Conservation (phyloP, 106 monocot genomes). For the Agapanthus africanus region DNA sequence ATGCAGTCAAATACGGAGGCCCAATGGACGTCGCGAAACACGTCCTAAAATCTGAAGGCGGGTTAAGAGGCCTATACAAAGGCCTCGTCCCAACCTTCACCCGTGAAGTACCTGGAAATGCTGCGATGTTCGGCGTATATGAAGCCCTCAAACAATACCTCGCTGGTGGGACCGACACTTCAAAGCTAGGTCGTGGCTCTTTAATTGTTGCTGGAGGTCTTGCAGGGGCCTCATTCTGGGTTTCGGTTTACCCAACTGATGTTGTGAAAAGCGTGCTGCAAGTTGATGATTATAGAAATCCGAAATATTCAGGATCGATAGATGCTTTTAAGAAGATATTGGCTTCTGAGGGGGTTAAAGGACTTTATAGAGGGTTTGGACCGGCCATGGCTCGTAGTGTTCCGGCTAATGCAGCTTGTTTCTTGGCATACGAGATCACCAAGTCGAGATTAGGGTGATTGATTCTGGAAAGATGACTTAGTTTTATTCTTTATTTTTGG, state of each 20-base stretch:
- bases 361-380: constrained; percentile 93
- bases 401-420: constrained; percentile 87
- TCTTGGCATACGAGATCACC: constrained; percentile 85
- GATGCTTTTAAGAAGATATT: constrained; percentile 80
- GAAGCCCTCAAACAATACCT: constrained; percentile 65
- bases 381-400: constrained; percentile 91
- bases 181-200: constrained; percentile 62
- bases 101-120: constrained; percentile 85
- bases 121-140: constrained; percentile 87
- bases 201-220: constrained; percentile 72
- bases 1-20: constrained; percentile 62
- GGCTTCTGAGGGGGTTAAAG: constrained; percentile 71
- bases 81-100: constrained; percentile 75
- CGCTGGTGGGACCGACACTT: constrained; percentile 68
- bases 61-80: constrained; percentile 65
- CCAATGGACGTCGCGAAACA: constrained; percentile 91
- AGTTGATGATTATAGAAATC: constrained; percentile 77
- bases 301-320: constrained; percentile 63
- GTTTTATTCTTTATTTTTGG: too few species aligned
- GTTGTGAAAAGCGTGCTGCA: constrained; percentile 88
- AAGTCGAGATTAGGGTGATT: constrained; percentile 57
- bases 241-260: constrained; percentile 71
- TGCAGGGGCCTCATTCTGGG: constrained; percentile 80
- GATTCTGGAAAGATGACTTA: too few species aligned
- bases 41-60: constrained; percentile 73